phyloP scores from a whole-genome alignment of 2,329 filamentous ascomycete species.

The Botrytis tulipae region DNA sequence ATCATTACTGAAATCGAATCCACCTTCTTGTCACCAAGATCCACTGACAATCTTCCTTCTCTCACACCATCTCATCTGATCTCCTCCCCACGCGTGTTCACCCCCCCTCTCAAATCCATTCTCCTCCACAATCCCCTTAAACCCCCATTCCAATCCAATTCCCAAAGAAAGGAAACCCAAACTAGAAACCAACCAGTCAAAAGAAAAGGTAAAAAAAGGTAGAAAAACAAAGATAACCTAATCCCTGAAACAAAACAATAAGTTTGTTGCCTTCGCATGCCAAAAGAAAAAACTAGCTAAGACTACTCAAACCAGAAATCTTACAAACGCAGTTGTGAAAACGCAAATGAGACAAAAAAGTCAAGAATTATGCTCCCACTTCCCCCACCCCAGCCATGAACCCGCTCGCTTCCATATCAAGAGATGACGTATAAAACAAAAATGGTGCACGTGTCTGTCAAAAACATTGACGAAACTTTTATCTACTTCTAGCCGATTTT shows the following conservation, averaged over 20 bases:
- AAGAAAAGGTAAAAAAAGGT: neutral
- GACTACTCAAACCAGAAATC: conserved; percentile 3
- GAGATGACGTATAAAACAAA: neutral
- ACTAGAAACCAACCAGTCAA: neutral
- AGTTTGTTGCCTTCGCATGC: neutral
- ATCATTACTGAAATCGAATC: conserved; percentile 2
- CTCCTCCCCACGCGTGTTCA: neutral
- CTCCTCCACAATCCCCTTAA: neutral
- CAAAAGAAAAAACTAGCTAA: neutral
- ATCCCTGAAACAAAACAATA: neutral
- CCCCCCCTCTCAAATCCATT: neutral
- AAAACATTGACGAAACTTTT: conserved; percentile 5
- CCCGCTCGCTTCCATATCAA: conserved; percentile 11
- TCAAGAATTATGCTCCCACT: conserved; percentile 20
- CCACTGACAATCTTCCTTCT: neutral
- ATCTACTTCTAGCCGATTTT: conserved; percentile 3
- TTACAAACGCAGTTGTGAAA: neutral
- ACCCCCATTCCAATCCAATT: neutral
- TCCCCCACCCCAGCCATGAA: conserved; percentile 1
- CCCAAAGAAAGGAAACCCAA: conserved; percentile 1
- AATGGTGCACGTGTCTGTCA: conserved; percentile 12
- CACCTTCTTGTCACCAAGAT: neutral
- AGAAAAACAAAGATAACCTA: neutral
- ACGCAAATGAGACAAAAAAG: neutral
- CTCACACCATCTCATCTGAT: neutral